Evolutionary conservation across 495 filamentous ascomycete genomes (phyloP).

Genomic region (Aspergillus heteromorphus): DNA sequence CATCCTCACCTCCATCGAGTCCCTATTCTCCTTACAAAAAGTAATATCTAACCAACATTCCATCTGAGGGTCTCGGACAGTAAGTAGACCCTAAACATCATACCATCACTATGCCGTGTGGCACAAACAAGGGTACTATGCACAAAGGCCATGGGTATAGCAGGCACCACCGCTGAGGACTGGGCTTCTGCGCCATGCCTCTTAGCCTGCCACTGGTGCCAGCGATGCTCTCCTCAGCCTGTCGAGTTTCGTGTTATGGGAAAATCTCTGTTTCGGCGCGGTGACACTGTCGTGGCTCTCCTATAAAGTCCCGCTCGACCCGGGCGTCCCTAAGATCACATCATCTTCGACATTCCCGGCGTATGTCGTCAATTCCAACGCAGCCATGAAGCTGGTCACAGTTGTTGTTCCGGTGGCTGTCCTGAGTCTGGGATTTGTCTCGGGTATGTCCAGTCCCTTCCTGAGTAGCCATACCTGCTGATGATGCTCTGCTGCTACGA

Average conservation of each 20-base stretch:
- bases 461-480: neutral
- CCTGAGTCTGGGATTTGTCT: neutral
- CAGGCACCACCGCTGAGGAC: neutral
- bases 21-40: too few species aligned
- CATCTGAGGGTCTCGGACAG: too few species aligned
- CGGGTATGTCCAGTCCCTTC: neutral
- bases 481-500: neutral
- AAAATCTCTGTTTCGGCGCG: neutral
- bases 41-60: too few species aligned
- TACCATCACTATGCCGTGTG: neutral
- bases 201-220: neutral
- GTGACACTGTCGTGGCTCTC: neutral
- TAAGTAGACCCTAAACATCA: neutral
- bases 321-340: neutral
- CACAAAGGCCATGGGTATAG: neutral
- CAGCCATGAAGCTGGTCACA: neutral
- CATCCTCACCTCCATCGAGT: too few species aligned
- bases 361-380: neutral
- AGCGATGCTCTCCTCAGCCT: neutral
- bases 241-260: neutral
- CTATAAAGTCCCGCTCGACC: neutral
- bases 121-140: neutral
- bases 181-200: neutral
- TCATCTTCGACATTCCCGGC: neutral
- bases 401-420: neutral